Base-by-base conservation (phyloP, 345 rosid genomes). In the Acer saccharum region DNA sequence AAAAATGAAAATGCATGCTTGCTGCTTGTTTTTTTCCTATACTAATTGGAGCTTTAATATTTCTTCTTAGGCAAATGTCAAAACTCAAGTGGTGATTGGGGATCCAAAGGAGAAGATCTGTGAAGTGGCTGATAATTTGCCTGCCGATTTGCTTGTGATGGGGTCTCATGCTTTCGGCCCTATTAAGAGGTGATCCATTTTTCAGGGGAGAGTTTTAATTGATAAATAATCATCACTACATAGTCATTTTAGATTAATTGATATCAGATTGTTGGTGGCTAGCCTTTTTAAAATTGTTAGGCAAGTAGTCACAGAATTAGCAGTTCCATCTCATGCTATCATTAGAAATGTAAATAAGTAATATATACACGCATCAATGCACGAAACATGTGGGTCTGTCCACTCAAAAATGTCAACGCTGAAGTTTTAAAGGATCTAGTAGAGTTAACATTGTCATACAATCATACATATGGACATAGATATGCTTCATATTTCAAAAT, bases 61-160 rank as follows among this genome's bases (percentile, higher is more conserved):
- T 20, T 62, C 29, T 67, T 81, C 23, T 74, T 75, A 93, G 99
- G 87, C 79, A 64, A 84, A 82, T 78, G 91, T 91, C 69, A 90
- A 89, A 84, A 89, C 89, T 5, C 80, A 90, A 79, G 98, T 92
- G 79, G 91, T 86, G 27, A 65, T 91, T 74, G 98, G 99, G 35
- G 95, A 92, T 81, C 89, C 97, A 0, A 95, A 89, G 93, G 89
- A 95, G 84, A 93, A 88, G 84, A 89, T 93, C 3, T 92, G 97
- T 71, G 99, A 92, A 82, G 80, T 79, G 17, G 89, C 81, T 11
- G 97, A 92, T 80, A 90, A 81, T 60, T 76, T 87, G 78, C 83
- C 86, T 10, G 93, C 88, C 7, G 97, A 92, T 85, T 80, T 95
- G 79, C 93, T 95, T 71, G 95, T 92, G 71, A 89, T 93, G 90